These are phyloP conservation scores for Emergomyces africanus DNA, from an alignment of 2,329 filamentous ascomycete species.

Conservation along the genomic window DNA sequence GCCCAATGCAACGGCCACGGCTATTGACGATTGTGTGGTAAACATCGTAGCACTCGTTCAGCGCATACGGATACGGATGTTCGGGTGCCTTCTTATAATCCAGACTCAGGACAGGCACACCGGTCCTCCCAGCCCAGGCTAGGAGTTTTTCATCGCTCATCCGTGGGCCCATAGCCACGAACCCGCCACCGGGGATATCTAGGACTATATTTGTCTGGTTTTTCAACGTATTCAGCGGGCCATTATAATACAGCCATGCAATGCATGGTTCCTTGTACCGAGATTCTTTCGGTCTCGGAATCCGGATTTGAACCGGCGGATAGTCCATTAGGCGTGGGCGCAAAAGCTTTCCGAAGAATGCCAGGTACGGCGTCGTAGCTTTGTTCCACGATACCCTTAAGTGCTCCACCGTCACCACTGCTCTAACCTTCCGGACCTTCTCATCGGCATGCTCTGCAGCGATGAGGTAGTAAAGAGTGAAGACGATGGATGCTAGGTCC, in stretches of 20 bases:
- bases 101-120: constrained; percentile 76
- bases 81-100: constrained; percentile 86
- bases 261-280: constrained; percentile 72
- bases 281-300: constrained; percentile 65
- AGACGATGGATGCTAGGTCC: constrained; percentile 70
- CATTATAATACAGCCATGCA: constrained; percentile 92
- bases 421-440: constrained; percentile 84
- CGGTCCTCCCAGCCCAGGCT: constrained; percentile 79
- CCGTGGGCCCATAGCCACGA: constrained; percentile 92
- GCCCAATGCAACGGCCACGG: constrained; percentile 60
- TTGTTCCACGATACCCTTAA: constrained; percentile 94
- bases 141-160: constrained; percentile 90
- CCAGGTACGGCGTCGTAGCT: constrained; percentile 72
- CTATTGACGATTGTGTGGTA: constrained; percentile 63
- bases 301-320: constrained; percentile 68
- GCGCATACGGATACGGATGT: constrained; percentile 68
- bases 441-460: constrained; percentile 92
- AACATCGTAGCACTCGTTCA: constrained; percentile 80
- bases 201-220: constrained; percentile 67
- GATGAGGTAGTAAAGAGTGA: constrained; percentile 81
- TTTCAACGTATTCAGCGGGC: constrained; percentile 62
- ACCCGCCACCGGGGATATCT: constrained; percentile 88
- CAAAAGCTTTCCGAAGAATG: constrained; percentile 56
- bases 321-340: constrained; percentile 70
- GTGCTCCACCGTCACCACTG: constrained; percentile 79